A percentile compares a stretch with the other conserved stretches of the same genome.
Evolutionary conservation across 768 basidiomycete genomes (phyloP).

Genomic region (Tylopilus rubrobrunneus): DNA sequence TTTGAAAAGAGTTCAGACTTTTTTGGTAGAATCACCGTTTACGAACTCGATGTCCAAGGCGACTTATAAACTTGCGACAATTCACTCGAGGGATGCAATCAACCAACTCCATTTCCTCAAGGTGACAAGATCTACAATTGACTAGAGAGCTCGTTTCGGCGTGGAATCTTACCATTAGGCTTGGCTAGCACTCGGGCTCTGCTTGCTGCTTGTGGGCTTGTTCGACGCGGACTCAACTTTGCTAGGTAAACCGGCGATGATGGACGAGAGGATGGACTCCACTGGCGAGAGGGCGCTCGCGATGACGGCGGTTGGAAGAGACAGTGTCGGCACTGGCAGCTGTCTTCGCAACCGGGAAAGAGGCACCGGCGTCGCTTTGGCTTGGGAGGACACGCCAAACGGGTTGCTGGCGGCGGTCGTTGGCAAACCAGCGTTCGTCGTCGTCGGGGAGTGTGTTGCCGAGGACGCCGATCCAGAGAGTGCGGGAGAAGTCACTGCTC

Average conservation of each 20-base stretch:
- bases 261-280: background rate
- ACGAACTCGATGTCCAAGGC: conserved; percentile 49
- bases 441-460: background rate
- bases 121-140: conserved; percentile 12
- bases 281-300: background rate
- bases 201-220: background rate
- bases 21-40: conserved; percentile 75
- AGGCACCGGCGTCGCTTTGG: background rate
- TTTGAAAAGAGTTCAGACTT: conserved; percentile 85
- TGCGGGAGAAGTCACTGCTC: conserved; percentile 5
- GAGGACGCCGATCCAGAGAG: background rate
- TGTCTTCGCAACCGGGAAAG: conserved; percentile 14
- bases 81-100: conserved; percentile 20
- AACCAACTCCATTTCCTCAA: conserved; percentile 26
- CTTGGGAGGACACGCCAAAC: background rate
- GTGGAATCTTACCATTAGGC: conserved; percentile 1
- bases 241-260: background rate
- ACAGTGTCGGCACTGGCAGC: background rate
- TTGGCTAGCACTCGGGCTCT: background rate
- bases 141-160: conserved; percentile 1
- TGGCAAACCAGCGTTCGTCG: background rate
- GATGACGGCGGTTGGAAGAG: background rate
- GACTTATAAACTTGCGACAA: background rate
- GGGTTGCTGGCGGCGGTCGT: background rate
- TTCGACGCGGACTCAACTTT: background rate